Conservation (phyloP, 441 rosid species). For the Theobroma grandiflorum region DNA sequence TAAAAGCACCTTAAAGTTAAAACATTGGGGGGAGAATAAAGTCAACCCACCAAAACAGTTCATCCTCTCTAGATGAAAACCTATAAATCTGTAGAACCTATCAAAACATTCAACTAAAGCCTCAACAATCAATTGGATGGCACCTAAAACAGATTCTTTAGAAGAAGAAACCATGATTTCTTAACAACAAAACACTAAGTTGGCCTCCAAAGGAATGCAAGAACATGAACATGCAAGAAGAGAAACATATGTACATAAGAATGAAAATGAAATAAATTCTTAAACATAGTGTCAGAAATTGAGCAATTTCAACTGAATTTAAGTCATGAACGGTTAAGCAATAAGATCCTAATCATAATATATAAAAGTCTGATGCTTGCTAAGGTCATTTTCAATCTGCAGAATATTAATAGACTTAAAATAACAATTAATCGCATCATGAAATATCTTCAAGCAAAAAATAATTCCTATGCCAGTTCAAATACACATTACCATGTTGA, state of each 20-base stretch:
- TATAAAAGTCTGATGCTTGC: neutral
- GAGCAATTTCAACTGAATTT: neutral
- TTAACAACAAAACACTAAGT: neutral
- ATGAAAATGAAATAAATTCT: conserved; percentile 2
- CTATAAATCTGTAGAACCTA: neutral
- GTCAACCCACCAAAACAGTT: neutral
- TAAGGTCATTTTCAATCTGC: neutral
- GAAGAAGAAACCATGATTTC: neutral
- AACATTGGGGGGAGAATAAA: neutral
- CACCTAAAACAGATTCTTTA: neutral
- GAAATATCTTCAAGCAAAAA: neutral
- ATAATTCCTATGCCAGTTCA: neutral
- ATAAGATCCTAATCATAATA: neutral
- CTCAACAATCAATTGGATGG: neutral
- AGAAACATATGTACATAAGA: neutral
- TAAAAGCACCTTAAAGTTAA: conserved; percentile 3
- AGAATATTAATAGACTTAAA: neutral
- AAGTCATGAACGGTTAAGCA: neutral
- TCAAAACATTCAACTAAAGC: conserved; percentile 5
- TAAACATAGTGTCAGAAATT: neutral
- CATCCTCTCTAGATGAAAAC: neutral
- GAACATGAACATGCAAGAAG: neutral
- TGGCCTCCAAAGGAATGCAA: conserved; percentile 7
- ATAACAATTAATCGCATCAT: neutral
- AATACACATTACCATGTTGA: conserved; percentile 64